phyloP scores from a whole-genome alignment of 805 yeast species.

The Candida morakotiae region DNA sequence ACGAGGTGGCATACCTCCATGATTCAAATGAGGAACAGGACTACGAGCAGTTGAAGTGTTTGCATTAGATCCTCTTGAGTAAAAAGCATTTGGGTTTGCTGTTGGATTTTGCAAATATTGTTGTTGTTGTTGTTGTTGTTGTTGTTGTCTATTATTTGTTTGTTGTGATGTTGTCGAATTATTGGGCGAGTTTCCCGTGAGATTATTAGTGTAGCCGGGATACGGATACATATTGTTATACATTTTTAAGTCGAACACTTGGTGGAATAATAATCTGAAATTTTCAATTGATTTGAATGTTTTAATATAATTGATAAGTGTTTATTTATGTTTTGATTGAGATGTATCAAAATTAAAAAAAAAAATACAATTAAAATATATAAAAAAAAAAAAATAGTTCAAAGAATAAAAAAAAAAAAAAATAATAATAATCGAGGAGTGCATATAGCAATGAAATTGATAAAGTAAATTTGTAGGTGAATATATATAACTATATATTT shows the following conservation, averaged over 20 bases:
- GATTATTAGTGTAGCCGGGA: constrained; percentile 9
- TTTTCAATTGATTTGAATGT: not conserved
- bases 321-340: constrained; percentile 6
- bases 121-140: constrained; percentile 14
- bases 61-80: constrained; percentile 8
- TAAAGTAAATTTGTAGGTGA: too few species aligned
- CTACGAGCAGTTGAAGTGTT: constrained; percentile 12
- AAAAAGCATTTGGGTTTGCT: constrained; percentile 11
- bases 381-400: constrained; percentile 5
- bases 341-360: constrained; percentile 7
- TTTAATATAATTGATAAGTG: constrained; percentile 1
- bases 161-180: constrained; percentile 13
- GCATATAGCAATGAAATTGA: not conserved
- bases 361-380: constrained; percentile 4
- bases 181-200: constrained; percentile 9
- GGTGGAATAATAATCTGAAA: not conserved
- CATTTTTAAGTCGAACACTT: constrained; percentile 8
- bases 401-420: constrained; percentile 5
- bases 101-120: constrained; percentile 12
- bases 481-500: not conserved
- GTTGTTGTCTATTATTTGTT: constrained; percentile 7
- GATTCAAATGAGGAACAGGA: constrained; percentile 7
- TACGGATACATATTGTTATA: constrained; percentile 10
- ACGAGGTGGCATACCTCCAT: constrained; percentile 6
- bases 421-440: constrained; percentile 2